Percentiles rank a stretch among this genome's conserved stretches.
phyloP scores from a whole-genome alignment of 176 grass and related monocot genomes.

The Juncus effusus region DNA sequence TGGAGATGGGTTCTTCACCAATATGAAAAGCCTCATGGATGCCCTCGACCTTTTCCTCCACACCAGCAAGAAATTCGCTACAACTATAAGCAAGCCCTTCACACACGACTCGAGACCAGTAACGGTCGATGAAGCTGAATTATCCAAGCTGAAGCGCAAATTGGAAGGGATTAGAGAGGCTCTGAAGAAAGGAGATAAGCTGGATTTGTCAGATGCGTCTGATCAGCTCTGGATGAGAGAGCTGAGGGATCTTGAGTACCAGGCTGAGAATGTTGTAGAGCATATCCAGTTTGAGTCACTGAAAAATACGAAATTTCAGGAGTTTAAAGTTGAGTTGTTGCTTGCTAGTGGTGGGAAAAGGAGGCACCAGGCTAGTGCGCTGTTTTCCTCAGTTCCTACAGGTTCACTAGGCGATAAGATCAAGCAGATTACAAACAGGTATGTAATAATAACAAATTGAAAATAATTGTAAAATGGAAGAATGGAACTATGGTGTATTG shows the following conservation, averaged over 20 bases:
- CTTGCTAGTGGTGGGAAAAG: slow-evolving; percentile 14
- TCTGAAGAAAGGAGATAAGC: slow-evolving; percentile 27
- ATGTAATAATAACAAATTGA: background rate
- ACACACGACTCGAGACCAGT: slow-evolving; percentile 9
- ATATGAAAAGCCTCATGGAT: background rate
- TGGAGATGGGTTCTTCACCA: background rate
- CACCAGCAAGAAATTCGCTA: slow-evolving; percentile 31
- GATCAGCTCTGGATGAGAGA: slow-evolving; percentile 42
- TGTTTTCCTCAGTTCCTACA: slow-evolving; percentile 22
- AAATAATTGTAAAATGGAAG: too few relatives aligned
- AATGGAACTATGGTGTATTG: background rate
- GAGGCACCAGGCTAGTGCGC: slow-evolving; percentile 18
- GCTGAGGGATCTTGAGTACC: slow-evolving; percentile 37
- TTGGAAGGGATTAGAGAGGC: slow-evolving; percentile 21
- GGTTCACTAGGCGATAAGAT: slow-evolving; percentile 27
- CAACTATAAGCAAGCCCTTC: slow-evolving; percentile 19
- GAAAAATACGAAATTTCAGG: slow-evolving; percentile 28
- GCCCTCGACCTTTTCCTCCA: slow-evolving; percentile 23
- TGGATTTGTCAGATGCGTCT: slow-evolving; percentile 27
- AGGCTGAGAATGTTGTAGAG: slow-evolving; percentile 41
- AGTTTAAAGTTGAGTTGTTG: slow-evolving; percentile 34
- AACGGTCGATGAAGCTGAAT: slow-evolving; percentile 17
- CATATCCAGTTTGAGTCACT: slow-evolving; percentile 35
- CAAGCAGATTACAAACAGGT: slow-evolving; percentile 20
- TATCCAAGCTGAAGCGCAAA: slow-evolving; percentile 22